phyloP scores from a whole-genome alignment of 257 asterid species.

The Anisodus acutangulus region DNA sequence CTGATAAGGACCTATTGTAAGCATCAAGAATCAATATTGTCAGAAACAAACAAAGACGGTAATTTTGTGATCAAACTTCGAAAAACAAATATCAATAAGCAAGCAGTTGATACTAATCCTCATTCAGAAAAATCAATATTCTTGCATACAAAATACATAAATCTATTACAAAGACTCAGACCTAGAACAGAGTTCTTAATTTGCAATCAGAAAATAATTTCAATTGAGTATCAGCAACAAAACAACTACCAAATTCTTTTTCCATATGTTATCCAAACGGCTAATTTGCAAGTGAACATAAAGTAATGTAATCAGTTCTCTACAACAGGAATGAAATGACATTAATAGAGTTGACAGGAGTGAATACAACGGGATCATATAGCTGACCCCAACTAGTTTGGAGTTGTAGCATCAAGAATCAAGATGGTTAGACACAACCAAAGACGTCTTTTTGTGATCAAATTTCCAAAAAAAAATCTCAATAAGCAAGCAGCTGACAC shows the following conservation, averaged over 20 bases:
- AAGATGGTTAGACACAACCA: background rate
- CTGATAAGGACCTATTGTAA: constrained; percentile 75
- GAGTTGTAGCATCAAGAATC: constrained; percentile 21
- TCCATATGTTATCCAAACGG: background rate
- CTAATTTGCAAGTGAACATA: background rate
- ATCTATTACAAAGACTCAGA: background rate
- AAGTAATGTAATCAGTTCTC: background rate
- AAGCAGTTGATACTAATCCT: constrained; percentile 11
- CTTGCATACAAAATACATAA: constrained; percentile 17
- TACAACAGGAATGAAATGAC: background rate
- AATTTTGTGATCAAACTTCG: no score
- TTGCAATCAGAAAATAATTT: background rate
- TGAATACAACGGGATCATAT: background rate
- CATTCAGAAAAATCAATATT: constrained; percentile 33
- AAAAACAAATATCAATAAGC: background rate
- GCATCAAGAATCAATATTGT: constrained; percentile 33
- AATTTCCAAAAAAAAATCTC: background rate
- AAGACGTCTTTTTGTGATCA: background rate
- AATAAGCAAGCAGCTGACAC: constrained; percentile 29
- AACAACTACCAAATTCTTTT: background rate
- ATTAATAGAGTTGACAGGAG: background rate
- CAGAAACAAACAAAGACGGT: background rate
- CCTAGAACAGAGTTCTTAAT: no score
- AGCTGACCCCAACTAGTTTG: background rate
- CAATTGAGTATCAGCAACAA: constrained; percentile 4